Evolutionary conservation across 75 land plant species (phyloP).

Genomic region (Sequoia sempervirens): DNA sequence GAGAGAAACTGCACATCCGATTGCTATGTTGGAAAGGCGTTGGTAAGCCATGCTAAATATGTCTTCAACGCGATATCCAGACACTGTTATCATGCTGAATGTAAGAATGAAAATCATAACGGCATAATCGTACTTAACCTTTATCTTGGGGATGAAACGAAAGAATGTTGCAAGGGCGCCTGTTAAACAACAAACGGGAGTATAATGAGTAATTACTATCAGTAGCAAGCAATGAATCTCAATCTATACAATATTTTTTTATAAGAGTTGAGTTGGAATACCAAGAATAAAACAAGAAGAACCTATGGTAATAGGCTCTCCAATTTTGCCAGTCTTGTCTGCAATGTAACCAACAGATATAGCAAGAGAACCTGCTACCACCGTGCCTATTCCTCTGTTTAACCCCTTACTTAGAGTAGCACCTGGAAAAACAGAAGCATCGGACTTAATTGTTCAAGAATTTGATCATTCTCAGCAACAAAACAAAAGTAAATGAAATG

Average conservation of each 20-base stretch:
- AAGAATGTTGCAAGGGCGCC: constrained; percentile 33
- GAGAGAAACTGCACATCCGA: constrained; percentile 47
- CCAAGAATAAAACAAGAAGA: constrained; percentile 29
- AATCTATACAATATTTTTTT: background rate
- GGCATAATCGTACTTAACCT: constrained; percentile 44
- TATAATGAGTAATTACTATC: too few relatives aligned
- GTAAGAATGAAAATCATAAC: constrained; percentile 46
- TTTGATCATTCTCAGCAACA: background rate
- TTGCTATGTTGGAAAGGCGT: constrained; percentile 32
- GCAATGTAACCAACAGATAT: constrained; percentile 32
- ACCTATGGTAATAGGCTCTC: constrained; percentile 25
- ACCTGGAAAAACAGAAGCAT: constrained; percentile 18
- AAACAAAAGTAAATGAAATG: background rate
- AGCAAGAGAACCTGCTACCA: constrained; percentile 49
- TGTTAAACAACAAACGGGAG: background rate
- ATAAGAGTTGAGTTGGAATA: background rate
- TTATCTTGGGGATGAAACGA: constrained; percentile 36
- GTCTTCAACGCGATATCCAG: constrained; percentile 27
- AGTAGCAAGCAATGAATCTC: too few relatives aligned
- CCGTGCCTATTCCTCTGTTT: constrained; percentile 48
- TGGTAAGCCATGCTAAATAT: constrained; percentile 21
- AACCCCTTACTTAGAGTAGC: constrained; percentile 62
- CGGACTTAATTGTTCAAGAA: background rate
- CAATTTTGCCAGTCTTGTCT: constrained; percentile 20
- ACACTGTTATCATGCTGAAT: constrained; percentile 41